Conservation (phyloP, 441 rosid species). For the Geranium incanum region DNA sequence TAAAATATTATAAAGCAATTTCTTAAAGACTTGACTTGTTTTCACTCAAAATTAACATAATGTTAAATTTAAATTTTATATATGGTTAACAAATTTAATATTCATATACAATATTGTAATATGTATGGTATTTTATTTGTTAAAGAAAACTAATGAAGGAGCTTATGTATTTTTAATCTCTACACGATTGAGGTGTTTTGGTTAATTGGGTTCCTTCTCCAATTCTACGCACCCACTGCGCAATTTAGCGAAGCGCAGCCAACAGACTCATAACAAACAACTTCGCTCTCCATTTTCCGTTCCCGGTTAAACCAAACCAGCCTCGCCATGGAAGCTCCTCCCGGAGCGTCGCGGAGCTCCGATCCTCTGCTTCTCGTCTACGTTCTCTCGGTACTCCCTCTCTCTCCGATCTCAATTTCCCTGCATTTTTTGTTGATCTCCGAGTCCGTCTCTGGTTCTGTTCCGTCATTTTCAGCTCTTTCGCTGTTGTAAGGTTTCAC, state of each 20-base stretch:
- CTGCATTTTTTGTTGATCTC: neutral
- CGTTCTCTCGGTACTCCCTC: conserved; percentile 20
- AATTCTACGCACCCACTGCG: neutral
- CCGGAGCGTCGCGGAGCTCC: neutral
- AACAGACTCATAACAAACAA: conserved; percentile 1
- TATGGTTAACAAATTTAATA: too few species aligned
- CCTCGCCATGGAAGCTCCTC: conserved; percentile 16
- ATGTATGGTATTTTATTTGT: too few species aligned
- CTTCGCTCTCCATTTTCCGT: conserved; percentile 9
- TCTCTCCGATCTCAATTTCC: neutral
- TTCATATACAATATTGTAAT: too few species aligned
- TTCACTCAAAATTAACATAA: too few species aligned
- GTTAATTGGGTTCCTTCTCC: neutral
- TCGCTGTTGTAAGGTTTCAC: neutral
- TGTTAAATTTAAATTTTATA: too few species aligned
- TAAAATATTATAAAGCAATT: too few species aligned
- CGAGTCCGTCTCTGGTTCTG: neutral
- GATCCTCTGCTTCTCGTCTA: conserved; percentile 13
- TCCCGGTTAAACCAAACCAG: neutral
- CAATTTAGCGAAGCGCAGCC: conserved; percentile 1
- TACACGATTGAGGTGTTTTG: too few species aligned
- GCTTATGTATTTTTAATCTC: too few species aligned
- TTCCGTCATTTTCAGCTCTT: neutral
- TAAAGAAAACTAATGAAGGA: too few species aligned
- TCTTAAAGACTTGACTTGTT: too few species aligned